A percentile compares a stretch with the other conserved stretches of the same genome.
Conservation (phyloP, 2,329 filamentous ascomycete species). For the Hymenoscyphus fraxineus region DNA sequence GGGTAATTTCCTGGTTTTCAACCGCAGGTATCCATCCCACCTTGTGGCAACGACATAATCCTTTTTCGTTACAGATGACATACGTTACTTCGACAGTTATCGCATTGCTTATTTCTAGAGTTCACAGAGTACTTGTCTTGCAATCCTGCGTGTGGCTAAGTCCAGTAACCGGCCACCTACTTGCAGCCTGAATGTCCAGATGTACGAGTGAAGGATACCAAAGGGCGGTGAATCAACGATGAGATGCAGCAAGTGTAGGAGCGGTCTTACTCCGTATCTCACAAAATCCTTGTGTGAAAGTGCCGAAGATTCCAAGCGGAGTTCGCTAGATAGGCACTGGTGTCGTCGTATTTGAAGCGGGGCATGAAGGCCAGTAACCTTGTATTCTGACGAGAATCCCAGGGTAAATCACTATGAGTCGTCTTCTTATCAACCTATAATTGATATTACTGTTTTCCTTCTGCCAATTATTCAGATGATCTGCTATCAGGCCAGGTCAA, state of each 20-base stretch:
- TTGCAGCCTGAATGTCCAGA: no score
- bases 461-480: neutral
- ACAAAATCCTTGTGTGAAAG: neutral
- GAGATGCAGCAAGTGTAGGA: neutral
- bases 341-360: neutral
- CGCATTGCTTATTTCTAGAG: no score
- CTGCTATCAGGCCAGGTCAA: neutral
- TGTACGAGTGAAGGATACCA: no score
- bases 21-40: no score
- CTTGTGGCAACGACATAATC: no score
- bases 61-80: no score
- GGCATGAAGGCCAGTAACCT: neutral
- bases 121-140: no score
- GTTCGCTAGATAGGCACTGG: neutral
- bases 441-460: constrained; percentile 1
- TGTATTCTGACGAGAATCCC: neutral
- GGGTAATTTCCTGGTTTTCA: no score
- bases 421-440: neutral
- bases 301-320: neutral
- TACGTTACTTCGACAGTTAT: no score
- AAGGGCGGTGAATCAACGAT: no score
- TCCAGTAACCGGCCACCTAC: no score
- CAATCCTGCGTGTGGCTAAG: no score
- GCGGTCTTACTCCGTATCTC: neutral
- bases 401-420: neutral